Evolutionary conservation across 495 filamentous ascomycete genomes (phyloP).

Genomic region (Penicillium antarcticum): DNA sequence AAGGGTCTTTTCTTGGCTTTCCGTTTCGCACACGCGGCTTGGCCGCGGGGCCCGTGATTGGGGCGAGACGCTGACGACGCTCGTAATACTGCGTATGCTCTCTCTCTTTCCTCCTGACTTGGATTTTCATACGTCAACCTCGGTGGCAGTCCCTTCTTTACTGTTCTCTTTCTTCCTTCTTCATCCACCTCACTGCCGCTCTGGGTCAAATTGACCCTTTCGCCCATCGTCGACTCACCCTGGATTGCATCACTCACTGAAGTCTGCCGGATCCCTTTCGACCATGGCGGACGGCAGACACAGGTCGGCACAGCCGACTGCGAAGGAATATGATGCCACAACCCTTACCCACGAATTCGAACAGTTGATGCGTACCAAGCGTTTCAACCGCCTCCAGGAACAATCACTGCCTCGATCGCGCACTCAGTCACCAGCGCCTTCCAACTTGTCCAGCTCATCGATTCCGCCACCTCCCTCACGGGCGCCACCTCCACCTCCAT

Average conservation of each 20-base stretch:
- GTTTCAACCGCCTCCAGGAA: constrained; percentile 70
- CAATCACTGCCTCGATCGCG: constrained; percentile 54
- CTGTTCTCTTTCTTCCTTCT: constrained; percentile 8
- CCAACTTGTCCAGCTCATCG: constrained; percentile 29
- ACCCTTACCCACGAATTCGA: constrained; percentile 67
- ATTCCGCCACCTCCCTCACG: constrained; percentile 42
- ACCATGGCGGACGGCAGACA: constrained; percentile 43
- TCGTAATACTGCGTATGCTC: constrained; percentile 26
- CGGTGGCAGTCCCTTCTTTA: constrained; percentile 11
- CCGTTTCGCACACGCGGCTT: constrained; percentile 45
- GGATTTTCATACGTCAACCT: constrained; percentile 7
- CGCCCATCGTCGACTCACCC: constrained; percentile 12
- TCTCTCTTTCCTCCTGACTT: constrained; percentile 6
- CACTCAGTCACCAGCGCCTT: constrained; percentile 50
- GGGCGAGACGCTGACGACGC: constrained; percentile 47
- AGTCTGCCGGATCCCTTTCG: constrained; percentile 24
- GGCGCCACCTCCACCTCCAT: constrained; percentile 36
- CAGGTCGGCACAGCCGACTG: constrained; percentile 26
- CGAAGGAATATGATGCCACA: constrained; percentile 39
- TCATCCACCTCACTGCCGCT: constrained; percentile 2
- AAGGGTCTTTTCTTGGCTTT: constrained; percentile 33
- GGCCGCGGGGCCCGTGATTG: constrained; percentile 41
- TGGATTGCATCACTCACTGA: constrained; percentile 16
- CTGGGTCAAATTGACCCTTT: constrained; percentile 16
- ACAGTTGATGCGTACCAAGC: constrained; percentile 69